phyloP scores from a whole-genome alignment of 176 grass and related monocot species.

The Zoysia pacifica region DNA sequence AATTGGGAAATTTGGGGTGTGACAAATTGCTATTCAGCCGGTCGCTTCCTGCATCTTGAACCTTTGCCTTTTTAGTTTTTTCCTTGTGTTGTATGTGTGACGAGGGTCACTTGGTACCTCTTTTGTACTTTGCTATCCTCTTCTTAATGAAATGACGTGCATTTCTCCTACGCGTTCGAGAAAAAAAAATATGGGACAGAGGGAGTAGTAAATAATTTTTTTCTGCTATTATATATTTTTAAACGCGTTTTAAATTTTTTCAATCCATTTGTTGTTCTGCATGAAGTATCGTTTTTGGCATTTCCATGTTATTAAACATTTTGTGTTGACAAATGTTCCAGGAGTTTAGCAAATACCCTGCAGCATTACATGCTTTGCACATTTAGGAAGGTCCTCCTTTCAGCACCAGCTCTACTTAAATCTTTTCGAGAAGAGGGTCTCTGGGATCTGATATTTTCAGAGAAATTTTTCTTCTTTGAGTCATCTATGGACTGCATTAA shows the following conservation, averaged over 20 bases:
- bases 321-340: slow-evolving; percentile 44
- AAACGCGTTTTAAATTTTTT: not conserved
- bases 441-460: slow-evolving; percentile 94
- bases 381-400: slow-evolving; percentile 93
- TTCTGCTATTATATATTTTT: slow-evolving; percentile 1
- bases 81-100: too few relatives aligned
- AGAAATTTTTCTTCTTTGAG: slow-evolving; percentile 93
- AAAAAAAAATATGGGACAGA: too few relatives aligned
- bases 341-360: slow-evolving; percentile 85
- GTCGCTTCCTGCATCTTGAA: too few relatives aligned
- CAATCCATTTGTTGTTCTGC: slow-evolving; percentile 19
- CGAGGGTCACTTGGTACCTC: too few relatives aligned
- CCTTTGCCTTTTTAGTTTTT: too few relatives aligned
- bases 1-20: too few relatives aligned
- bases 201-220: not conserved
- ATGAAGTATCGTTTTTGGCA: not conserved
- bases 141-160: too few relatives aligned
- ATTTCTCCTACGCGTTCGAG: too few relatives aligned
- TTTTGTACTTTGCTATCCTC: too few relatives aligned
- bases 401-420: slow-evolving; percentile 79
- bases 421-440: slow-evolving; percentile 82
- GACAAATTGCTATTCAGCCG: too few relatives aligned
- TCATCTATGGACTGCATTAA: slow-evolving; percentile 47
- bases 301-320: slow-evolving; percentile 11
- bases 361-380: slow-evolving; percentile 89